phyloP scores from a whole-genome alignment of 495 filamentous ascomycete genomes.

The Penicillium soppii region DNA sequence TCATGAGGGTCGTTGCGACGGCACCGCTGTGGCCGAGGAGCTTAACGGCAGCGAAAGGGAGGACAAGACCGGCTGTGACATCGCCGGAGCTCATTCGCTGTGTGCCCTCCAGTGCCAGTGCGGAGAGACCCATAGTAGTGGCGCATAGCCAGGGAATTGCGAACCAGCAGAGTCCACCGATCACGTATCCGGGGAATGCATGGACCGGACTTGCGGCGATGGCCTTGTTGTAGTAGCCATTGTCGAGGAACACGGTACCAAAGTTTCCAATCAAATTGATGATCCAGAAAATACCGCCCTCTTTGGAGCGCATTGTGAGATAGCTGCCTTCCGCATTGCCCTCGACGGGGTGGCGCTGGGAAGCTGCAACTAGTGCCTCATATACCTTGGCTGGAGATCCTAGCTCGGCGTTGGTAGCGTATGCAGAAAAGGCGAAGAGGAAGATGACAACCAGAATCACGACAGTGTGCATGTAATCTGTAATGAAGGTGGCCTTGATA shows the following conservation, averaged over 20 bases:
- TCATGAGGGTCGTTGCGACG: conserved; percentile 75
- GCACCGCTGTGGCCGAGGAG: conserved; percentile 87
- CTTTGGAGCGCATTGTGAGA: conserved; percentile 82
- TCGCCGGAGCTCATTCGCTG: conserved; percentile 70
- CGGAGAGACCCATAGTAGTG: conserved; percentile 91
- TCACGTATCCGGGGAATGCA: conserved; percentile 88
- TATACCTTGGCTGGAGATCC: conserved; percentile 82
- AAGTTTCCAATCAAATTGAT: conserved; percentile 81
- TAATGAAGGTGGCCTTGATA: conserved; percentile 74
- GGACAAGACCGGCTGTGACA: conserved; percentile 81
- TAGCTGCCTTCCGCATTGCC: conserved; percentile 88
- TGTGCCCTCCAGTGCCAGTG: conserved; percentile 75
- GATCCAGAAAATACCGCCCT: conserved; percentile 93
- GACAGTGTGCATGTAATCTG: conserved; percentile 85
- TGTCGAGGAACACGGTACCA: conserved; percentile 75
- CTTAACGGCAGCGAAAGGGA: conserved; percentile 88
- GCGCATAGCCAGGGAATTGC: conserved; percentile 93
- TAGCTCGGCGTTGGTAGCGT: conserved; percentile 70
- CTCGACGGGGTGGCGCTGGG: conserved; percentile 69
- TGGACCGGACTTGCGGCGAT: conserved; percentile 88
- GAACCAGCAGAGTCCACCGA: conserved; percentile 91
- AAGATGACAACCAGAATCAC: conserved; percentile 87
- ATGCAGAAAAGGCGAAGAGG: conserved; percentile 85
- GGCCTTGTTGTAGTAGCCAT: conserved; percentile 91
- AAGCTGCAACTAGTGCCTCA: conserved; percentile 72